These are phyloP conservation scores for Myxozyma neotropica DNA, from an alignment of 805 yeast species.

Conservation along the genomic window DNA sequence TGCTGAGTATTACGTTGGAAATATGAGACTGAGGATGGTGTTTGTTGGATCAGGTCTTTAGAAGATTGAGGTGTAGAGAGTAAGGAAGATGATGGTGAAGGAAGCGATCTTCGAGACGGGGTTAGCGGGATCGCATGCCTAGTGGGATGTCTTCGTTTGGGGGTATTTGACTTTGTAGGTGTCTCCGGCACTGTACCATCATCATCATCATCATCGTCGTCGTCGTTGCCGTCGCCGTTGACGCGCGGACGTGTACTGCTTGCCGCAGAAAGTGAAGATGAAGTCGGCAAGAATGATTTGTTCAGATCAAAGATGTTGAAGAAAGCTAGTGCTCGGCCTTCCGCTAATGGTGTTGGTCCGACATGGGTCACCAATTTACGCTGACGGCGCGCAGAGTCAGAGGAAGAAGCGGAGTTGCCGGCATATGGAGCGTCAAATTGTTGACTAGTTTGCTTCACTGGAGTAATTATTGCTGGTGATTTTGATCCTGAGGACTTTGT, in stretches of 20 bases:
- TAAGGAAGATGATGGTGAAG: conserved; percentile 6
- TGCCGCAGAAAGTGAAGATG: no score
- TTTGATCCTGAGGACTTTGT: background rate
- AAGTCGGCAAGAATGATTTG: background rate
- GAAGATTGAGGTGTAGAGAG: background rate
- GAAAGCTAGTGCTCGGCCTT: conserved; percentile 33
- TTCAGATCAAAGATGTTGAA: conserved; percentile 25
- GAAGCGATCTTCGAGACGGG: background rate
- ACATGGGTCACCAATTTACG: conserved; percentile 8
- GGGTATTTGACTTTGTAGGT: conserved; percentile 14
- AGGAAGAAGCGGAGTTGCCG: conserved; percentile 14
- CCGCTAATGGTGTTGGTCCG: conserved; percentile 36
- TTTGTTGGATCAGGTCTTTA: background rate
- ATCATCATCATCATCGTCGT: background rate
- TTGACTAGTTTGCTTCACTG: background rate
- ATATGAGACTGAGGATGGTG: conserved; percentile 23
- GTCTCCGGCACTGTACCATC: background rate
- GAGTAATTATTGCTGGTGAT: background rate
- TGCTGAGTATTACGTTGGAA: conserved; percentile 7
- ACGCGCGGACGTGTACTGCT: no score
- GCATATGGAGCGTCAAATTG: conserved; percentile 13
- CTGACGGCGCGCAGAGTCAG: conserved; percentile 6
- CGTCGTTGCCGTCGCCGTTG: no score
- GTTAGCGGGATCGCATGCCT: background rate
- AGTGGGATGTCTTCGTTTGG: background rate